phyloP scores from a whole-genome alignment of 192 early-diverging fungal genomes.

The Backusella circina region DNA sequence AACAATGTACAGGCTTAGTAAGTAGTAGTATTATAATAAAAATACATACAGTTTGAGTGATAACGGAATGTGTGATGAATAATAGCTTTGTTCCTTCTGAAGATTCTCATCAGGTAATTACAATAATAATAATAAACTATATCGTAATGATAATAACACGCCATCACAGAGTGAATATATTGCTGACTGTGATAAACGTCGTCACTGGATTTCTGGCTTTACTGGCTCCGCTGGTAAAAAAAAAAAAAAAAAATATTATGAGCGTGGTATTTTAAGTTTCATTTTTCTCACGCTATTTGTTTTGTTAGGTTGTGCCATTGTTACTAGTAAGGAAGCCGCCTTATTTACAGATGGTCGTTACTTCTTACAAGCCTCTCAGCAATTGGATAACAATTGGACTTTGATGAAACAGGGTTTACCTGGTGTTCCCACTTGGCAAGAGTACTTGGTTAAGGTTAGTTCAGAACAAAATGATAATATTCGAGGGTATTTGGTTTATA shows the following conservation, averaged over 20 bases:
- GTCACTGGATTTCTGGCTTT: slow-evolving; percentile 91
- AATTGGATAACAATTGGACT: slow-evolving; percentile 91
- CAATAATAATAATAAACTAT: neutral
- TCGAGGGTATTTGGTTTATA: neutral
- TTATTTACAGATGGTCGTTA: slow-evolving; percentile 98
- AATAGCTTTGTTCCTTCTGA: slow-evolving; percentile 84
- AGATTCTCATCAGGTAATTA: slow-evolving; percentile 88
- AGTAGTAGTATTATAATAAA: neutral
- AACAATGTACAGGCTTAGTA: slow-evolving; percentile 31
- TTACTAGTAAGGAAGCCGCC: slow-evolving; percentile 73
- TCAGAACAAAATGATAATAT: neutral
- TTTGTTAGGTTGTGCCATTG: slow-evolving; percentile 71
- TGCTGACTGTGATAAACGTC: slow-evolving; percentile 82
- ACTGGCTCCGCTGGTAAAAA: slow-evolving; percentile 88
- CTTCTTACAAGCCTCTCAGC: slow-evolving; percentile 91
- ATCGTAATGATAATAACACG: neutral
- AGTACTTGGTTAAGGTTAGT: slow-evolving; percentile 72
- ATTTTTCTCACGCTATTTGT: slow-evolving; percentile 9
- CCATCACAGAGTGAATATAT: slow-evolving; percentile 88
- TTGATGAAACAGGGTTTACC: slow-evolving; percentile 91
- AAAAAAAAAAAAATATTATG: neutral
- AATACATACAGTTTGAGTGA: neutral
- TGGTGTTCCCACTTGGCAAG: slow-evolving; percentile 85
- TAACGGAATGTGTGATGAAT: neutral
- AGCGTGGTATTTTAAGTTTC: neutral